phyloP scores from a whole-genome alignment of 805 yeast species.

The Starmerella kuoi region DNA sequence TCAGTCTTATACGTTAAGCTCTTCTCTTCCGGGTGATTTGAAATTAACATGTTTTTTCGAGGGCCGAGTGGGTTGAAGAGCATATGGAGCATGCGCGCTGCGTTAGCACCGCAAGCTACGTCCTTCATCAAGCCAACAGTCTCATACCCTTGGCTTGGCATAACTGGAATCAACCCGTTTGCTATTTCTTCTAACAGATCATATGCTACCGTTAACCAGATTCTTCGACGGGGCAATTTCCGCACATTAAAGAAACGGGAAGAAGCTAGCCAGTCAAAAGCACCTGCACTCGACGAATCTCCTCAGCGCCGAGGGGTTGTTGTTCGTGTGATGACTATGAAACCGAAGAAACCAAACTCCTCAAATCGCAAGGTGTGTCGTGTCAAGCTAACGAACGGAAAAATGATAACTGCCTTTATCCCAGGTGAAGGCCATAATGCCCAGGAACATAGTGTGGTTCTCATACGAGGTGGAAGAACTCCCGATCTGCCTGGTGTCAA shows the following conservation, averaged over 20 bases:
- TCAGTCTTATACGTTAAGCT: too few relatives aligned
- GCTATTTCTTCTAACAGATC: conserved; percentile 3
- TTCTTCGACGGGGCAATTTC: conserved; percentile 27
- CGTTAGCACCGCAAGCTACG: too few relatives aligned
- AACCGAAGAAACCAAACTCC: conserved; percentile 97
- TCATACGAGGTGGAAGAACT: conserved; percentile 95
- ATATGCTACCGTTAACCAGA: conserved; percentile 28
- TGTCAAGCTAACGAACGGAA: conserved; percentile 84
- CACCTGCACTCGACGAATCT: conserved; percentile 72
- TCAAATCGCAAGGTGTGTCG: conserved; percentile 96
- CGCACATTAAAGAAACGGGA: conserved; percentile 26
- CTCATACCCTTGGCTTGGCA: too few relatives aligned
- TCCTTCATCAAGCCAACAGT: too few relatives aligned
- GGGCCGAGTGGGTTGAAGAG: too few relatives aligned
- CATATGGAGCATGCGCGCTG: too few relatives aligned
- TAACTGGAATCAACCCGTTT: too few relatives aligned
- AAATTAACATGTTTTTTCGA: too few relatives aligned
- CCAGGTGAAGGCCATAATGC: conserved; percentile 98
- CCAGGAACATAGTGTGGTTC: conserved; percentile 93
- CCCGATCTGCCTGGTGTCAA: conserved; percentile 98
- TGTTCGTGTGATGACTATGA: conserved; percentile 80
- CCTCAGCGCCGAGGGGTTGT: conserved; percentile 93
- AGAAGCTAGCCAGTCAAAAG: conserved; percentile 35
- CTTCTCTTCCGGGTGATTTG: too few relatives aligned
- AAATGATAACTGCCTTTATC: conserved; percentile 78